Percentiles rank a stretch among this genome's conserved stretches.
Evolutionary conservation across 305 asterid genomes (phyloP).

Genomic region (Fraxinus latifolia): DNA sequence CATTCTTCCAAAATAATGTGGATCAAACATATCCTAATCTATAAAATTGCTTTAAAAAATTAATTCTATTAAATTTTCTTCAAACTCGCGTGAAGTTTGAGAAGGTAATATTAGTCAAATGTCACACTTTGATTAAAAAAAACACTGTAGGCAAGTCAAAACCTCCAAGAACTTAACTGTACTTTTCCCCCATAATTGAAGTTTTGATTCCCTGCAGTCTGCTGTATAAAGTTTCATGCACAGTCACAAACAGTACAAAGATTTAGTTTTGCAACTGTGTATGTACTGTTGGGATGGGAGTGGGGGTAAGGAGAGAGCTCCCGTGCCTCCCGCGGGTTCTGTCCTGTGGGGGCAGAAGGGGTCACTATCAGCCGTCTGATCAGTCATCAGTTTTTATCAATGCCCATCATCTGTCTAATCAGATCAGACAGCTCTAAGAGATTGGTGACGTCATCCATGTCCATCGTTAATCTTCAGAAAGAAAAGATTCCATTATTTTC

Average conservation of each 20-base stretch:
- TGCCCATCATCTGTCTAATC: constrained; percentile 21
- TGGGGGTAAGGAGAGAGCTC: constrained; percentile 21
- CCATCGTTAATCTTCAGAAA: background rate
- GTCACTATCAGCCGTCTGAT: constrained; percentile 30
- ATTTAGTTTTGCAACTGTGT: background rate
- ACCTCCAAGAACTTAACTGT: constrained; percentile 14
- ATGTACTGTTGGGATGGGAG: constrained; percentile 12
- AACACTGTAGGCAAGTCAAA: constrained; percentile 21
- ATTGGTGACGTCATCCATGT: background rate
- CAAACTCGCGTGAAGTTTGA: background rate
- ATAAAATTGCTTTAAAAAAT: too few species aligned
- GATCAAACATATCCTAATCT: too few species aligned
- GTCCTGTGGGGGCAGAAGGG: constrained; percentile 6
- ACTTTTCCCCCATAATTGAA: background rate
- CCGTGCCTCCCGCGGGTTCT: constrained; percentile 46
- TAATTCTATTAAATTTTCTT: too few species aligned
- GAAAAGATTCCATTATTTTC: constrained; percentile 1
- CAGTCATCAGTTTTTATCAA: constrained; percentile 10
- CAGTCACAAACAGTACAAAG: constrained; percentile 1
- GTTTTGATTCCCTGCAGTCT: background rate
- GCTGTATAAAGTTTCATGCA: background rate
- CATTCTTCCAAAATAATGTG: too few species aligned
- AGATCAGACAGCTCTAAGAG: background rate
- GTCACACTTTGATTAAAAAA: background rate
- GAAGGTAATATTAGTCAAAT: background rate